Conservation (phyloP, 352 stramenopile genomes). For the Pythium sukuiense region DNA sequence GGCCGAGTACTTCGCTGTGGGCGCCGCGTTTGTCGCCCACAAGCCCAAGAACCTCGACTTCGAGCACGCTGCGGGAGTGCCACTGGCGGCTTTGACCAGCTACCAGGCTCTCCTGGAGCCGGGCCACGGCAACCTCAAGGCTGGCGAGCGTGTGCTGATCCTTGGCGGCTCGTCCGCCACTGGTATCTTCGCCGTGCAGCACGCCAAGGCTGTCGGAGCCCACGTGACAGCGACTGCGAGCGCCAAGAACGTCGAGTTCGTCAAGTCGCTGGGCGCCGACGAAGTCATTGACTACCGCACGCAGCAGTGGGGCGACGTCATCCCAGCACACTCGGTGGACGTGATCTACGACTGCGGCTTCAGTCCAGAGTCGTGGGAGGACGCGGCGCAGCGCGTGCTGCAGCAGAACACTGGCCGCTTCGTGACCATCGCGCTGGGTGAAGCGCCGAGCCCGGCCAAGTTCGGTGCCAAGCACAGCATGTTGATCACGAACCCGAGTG, state of each 20-base stretch:
- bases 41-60: slow-evolving; percentile 46
- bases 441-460: slow-evolving; percentile 44
- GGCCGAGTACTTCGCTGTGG: slow-evolving; percentile 41
- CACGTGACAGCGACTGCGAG: slow-evolving; percentile 36
- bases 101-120: slow-evolving; percentile 34
- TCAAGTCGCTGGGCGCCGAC: slow-evolving; percentile 39
- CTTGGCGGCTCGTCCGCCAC: slow-evolving; percentile 13
- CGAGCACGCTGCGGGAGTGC: slow-evolving; percentile 35
- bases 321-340: slow-evolving; percentile 25
- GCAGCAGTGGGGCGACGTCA: slow-evolving; percentile 31
- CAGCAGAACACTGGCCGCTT: slow-evolving; percentile 42
- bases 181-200: slow-evolving; percentile 37
- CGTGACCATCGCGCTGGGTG: slow-evolving; percentile 35
- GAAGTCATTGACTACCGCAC: slow-evolving; percentile 46
- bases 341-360: slow-evolving; percentile 29
- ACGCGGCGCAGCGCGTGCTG: slow-evolving; percentile 36
- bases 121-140: slow-evolving; percentile 17
- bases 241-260: slow-evolving; percentile 34
- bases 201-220: slow-evolving; percentile 29
- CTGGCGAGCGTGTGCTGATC: too few species aligned
- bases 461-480: slow-evolving; percentile 42
- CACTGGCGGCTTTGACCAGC: slow-evolving; percentile 30
- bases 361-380: slow-evolving; percentile 34
- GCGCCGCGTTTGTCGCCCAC: slow-evolving; percentile 27
- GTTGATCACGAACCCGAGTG: slow-evolving; percentile 24